Conservation (phyloP, 73 alveolate species). For the Tetrahymena borealis region DNA sequence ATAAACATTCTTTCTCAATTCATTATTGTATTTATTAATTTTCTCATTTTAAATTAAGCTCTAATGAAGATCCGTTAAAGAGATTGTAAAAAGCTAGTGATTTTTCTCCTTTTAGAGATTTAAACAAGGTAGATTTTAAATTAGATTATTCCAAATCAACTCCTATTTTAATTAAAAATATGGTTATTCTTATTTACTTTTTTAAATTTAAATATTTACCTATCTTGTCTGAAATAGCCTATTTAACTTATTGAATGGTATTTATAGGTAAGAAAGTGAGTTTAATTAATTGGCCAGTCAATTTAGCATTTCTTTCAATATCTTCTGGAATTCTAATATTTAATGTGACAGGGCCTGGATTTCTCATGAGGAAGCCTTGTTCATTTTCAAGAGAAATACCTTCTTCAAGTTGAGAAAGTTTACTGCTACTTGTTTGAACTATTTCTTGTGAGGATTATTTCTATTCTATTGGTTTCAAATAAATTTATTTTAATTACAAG, state of each 20-base stretch:
- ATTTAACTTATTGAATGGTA: background rate
- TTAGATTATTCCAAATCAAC: background rate
- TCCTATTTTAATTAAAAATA: too few species aligned
- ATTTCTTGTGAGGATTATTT: background rate
- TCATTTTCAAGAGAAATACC: background rate
- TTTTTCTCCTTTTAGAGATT: background rate
- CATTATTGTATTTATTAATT: too few species aligned
- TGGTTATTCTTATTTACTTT: background rate
- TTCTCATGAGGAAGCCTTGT: background rate
- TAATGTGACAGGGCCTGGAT: background rate
- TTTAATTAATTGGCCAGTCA: background rate
- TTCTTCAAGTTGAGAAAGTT: background rate
- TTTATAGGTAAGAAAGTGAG: background rate
- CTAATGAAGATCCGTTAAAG: background rate
- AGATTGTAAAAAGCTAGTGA: background rate
- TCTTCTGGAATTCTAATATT: background rate
- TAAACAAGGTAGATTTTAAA: background rate
- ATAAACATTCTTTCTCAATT: too few species aligned
- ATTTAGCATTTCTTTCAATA: background rate
- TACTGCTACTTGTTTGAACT: background rate
- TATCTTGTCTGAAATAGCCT: background rate
- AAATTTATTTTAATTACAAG: background rate
- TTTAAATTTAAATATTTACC: background rate
- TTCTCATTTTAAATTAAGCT: background rate
- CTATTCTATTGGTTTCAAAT: background rate